Evolutionary conservation across 441 rosid species (phyloP).

Genomic region (Populus hybrid): DNA sequence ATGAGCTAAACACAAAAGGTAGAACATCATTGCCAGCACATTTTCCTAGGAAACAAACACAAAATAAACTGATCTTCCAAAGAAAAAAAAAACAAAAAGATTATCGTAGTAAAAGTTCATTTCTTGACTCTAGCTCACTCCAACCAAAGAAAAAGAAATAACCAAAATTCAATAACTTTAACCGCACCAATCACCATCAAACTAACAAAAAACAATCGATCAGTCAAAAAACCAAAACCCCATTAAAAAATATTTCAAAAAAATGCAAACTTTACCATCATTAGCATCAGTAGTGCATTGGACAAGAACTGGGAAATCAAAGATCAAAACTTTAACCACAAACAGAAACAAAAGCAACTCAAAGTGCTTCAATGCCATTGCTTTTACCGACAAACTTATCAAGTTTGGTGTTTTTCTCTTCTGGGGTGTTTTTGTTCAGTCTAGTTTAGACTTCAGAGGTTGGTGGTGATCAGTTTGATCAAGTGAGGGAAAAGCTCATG

Average conservation of each 20-base stretch:
- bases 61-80: slow-evolving; percentile 17
- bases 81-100: background rate
- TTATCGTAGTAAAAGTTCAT: slow-evolving; percentile 18
- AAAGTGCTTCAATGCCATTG: background rate
- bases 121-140: slow-evolving; percentile 17
- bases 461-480: slow-evolving; percentile 10
- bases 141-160: background rate
- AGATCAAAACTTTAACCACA: slow-evolving; percentile 30
- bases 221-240: slow-evolving; percentile 33
- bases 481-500: slow-evolving; percentile 24
- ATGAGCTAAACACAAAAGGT: background rate
- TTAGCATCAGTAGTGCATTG: slow-evolving; percentile 69
- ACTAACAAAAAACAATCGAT: slow-evolving; percentile 22
- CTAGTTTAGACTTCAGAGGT: background rate
- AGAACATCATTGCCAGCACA: slow-evolving; percentile 7
- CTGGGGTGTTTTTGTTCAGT: background rate
- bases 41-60: slow-evolving; percentile 28
- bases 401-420: background rate
- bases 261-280: slow-evolving; percentile 51
- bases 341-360: slow-evolving; percentile 18
- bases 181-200: slow-evolving; percentile 22
- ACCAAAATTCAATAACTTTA: slow-evolving; percentile 14
- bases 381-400: background rate
- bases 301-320: slow-evolving; percentile 34
- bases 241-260: background rate